Evolutionary conservation across 2,329 filamentous ascomycete species (phyloP).

Genomic region (Fusarium kyushuense): DNA sequence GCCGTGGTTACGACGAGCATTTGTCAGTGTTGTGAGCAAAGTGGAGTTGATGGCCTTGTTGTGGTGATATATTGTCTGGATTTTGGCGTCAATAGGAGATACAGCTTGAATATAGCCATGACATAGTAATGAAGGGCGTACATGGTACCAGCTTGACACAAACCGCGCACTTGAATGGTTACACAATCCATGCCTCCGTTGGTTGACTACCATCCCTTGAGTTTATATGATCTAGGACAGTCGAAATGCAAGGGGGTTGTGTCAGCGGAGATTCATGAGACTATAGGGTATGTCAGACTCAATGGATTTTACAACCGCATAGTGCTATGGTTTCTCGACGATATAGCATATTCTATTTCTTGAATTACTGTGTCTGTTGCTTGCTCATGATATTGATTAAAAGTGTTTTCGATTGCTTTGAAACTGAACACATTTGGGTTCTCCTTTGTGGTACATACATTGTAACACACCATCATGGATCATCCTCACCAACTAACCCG

Average conservation of each 20-base stretch:
- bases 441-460: not conserved
- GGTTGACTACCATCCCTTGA: not conserved
- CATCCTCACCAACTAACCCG: not conserved
- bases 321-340: too few species aligned
- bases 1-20: not conserved
- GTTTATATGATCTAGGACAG: not conserved
- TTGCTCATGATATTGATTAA: too few species aligned
- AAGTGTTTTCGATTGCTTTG: not conserved
- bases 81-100: constrained; percentile 27
- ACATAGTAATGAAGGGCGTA: constrained; percentile 36
- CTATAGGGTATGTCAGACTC: constrained; percentile 9
- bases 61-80: constrained; percentile 12
- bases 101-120: constrained; percentile 39
- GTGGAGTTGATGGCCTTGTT: constrained; percentile 1
- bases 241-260: constrained; percentile 6
- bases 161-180: not conserved
- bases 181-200: not conserved
- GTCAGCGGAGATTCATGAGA: not conserved
- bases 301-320: not conserved
- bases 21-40: constrained; percentile 10
- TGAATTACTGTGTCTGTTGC: not conserved
- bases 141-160: not conserved
- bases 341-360: not conserved
- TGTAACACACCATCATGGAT: not conserved
- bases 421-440: not conserved